Percentiles rank a stretch among this genome's conserved stretches.
Evolutionary conservation across 2,329 filamentous ascomycete genomes (phyloP).

Genomic region (Orbilia oligospora): DNA sequence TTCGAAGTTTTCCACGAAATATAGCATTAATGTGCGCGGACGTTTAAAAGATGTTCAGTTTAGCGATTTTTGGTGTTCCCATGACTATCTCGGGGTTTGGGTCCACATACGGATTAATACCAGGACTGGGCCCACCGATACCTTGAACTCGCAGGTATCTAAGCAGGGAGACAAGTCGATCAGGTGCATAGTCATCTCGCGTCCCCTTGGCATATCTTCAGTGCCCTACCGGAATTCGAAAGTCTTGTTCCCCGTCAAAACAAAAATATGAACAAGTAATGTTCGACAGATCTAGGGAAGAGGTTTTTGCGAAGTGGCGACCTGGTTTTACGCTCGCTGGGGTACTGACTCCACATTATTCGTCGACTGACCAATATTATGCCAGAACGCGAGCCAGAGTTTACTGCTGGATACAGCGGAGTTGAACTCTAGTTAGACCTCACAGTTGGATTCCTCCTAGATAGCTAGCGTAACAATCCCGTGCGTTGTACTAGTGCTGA

Average conservation of each 20-base stretch:
- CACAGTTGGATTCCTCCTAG: neutral
- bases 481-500: neutral
- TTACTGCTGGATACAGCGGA: neutral
- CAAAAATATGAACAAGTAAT: neutral
- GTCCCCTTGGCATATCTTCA: constrained; percentile 35
- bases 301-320: constrained; percentile 15
- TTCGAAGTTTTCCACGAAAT: constrained; percentile 1
- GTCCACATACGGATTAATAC: constrained; percentile 59
- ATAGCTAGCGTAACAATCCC: neutral
- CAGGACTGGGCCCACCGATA: constrained; percentile 31
- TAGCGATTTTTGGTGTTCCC: constrained; percentile 16
- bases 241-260: constrained; percentile 53
- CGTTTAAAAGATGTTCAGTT: neutral
- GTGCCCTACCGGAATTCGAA: constrained; percentile 54
- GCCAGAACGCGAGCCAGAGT: neutral
- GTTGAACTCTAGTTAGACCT: neutral
- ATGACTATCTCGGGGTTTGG: constrained; percentile 29
- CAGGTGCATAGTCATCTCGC: constrained; percentile 32
- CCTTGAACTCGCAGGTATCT: constrained; percentile 20
- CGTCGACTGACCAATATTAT: neutral
- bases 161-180: constrained; percentile 29
- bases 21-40: neutral
- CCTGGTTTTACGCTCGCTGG: constrained; percentile 4
- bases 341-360: constrained; percentile 5
- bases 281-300: neutral